phyloP scores from a whole-genome alignment of 179 eudicot genomes.

The Gypsophila paniculata region DNA sequence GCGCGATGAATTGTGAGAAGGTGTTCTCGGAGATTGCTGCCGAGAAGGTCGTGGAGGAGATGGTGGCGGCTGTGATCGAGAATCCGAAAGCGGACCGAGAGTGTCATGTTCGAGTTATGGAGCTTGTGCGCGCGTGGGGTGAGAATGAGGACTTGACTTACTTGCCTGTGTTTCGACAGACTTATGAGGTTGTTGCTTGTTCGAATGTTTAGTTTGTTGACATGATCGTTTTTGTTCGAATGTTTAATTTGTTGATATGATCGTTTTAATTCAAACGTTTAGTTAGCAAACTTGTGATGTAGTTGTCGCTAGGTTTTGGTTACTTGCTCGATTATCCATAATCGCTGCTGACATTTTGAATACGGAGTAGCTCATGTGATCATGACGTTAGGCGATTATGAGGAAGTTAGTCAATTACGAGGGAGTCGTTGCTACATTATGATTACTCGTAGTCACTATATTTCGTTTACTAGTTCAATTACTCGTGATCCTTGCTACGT shows the following conservation, averaged over 20 bases:
- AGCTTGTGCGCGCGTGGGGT: constrained; percentile 89
- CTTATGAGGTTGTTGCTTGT: constrained; percentile 37
- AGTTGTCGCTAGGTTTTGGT: no score
- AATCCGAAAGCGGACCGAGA: constrained; percentile 52
- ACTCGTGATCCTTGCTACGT: not conserved
- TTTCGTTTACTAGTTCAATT: not conserved
- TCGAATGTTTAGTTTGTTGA: not conserved
- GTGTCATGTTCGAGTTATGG: constrained; percentile 49
- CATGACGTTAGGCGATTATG: not conserved
- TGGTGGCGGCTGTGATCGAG: constrained; percentile 57
- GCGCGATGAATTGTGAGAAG: constrained; percentile 85
- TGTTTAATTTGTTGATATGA: constrained; percentile 5
- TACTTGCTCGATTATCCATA: no score
- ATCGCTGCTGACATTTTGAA: no score
- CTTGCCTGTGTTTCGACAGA: constrained; percentile 83
- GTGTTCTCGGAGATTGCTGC: constrained; percentile 91
- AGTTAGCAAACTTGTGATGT: not conserved
- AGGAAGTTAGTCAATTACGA: not conserved
- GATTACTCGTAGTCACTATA: not conserved
- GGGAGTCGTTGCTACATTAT: not conserved
- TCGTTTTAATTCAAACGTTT: not conserved
- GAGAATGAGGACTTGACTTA: constrained; percentile 71
- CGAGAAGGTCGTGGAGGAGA: constrained; percentile 83
- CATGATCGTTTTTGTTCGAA: not conserved
- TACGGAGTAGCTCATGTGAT: not conserved